Percentiles rank a stretch among this genome's conserved stretches.
These are phyloP conservation scores for Hypoxylon subgilvum DNA, from an alignment of 495 filamentous ascomycete genomes.

Conservation along the genomic window DNA sequence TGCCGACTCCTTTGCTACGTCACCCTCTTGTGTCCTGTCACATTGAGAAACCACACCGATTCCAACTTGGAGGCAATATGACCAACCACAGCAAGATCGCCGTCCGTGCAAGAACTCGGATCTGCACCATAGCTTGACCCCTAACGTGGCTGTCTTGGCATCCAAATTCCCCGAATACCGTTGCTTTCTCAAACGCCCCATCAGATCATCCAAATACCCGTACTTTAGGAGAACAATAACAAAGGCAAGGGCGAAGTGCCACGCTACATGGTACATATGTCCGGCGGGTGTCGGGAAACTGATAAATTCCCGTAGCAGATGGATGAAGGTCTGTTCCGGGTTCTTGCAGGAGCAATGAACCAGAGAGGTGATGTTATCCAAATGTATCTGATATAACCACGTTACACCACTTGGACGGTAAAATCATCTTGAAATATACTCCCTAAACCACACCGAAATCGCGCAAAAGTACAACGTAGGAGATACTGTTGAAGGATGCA, in stretches of 20 bases:
- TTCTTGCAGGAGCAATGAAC: constrained; percentile 16
- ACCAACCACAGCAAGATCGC: constrained; percentile 22
- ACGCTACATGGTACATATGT: background rate
- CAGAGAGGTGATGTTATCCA: constrained; percentile 9
- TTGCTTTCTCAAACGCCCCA: constrained; percentile 4
- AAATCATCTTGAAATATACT: constrained; percentile 13
- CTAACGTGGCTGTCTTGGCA: constrained; percentile 20
- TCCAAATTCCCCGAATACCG: constrained; percentile 11
- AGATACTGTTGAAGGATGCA: background rate
- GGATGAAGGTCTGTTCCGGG: constrained; percentile 5
- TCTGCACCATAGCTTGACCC: constrained; percentile 24
- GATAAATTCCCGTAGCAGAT: constrained; percentile 27
- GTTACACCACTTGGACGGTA: constrained; percentile 24
- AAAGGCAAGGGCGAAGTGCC: background rate
- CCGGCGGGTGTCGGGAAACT: constrained; percentile 16
- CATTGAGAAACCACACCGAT: constrained; percentile 29
- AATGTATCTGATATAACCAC: constrained; percentile 18
- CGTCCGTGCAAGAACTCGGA: constrained; percentile 9
- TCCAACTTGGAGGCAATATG: constrained; percentile 23
- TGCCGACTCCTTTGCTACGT: constrained; percentile 23
- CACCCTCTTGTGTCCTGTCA: constrained; percentile 16
- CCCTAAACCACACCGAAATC: constrained; percentile 31
- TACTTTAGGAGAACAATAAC: background rate
- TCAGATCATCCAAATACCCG: constrained; percentile 21
- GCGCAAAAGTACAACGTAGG: constrained; percentile 3